These are phyloP conservation scores for Saturnispora bothae DNA, from an alignment of 805 yeast genomes.

Conservation along the genomic window DNA sequence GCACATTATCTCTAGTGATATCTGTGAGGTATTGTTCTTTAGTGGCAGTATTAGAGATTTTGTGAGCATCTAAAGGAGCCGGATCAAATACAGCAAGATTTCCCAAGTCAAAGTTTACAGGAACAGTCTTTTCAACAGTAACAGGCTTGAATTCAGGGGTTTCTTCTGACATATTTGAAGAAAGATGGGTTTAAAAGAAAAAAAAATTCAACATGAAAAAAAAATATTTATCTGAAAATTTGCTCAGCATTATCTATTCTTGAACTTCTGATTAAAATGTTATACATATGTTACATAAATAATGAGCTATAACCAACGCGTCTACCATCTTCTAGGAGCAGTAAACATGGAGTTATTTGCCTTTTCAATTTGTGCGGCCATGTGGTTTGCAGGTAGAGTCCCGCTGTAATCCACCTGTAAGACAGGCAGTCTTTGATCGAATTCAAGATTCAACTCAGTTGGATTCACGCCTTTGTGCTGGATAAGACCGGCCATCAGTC, in stretches of 20 bases:
- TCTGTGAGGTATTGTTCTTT: constrained; percentile 56
- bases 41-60: constrained; percentile 40
- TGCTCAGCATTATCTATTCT: too few relatives aligned
- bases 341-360: constrained; percentile 3
- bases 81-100: constrained; percentile 84
- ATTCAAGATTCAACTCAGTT: constrained; percentile 26
- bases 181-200: too few relatives aligned
- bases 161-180: constrained; percentile 3
- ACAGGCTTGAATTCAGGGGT: constrained; percentile 44
- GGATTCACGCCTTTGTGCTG: constrained; percentile 23
- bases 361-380: constrained; percentile 6
- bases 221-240: too few relatives aligned
- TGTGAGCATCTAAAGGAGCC: constrained; percentile 64
- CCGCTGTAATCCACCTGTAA: constrained; percentile 69
- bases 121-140: constrained; percentile 84
- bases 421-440: constrained; percentile 46
- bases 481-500: constrained; percentile 34
- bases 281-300: too few relatives aligned
- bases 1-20: constrained; percentile 84
- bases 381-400: constrained; percentile 50
- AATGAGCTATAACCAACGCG: too few relatives aligned
- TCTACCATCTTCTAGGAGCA: constrained; percentile 6
- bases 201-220: too few relatives aligned
- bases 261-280: too few relatives aligned
- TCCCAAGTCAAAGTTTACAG: constrained; percentile 83